Percentiles rank a stretch among this genome's conserved stretches.
Evolutionary conservation across 2,329 filamentous ascomycete species (phyloP).

Genomic region (Incumbomyces delicatus): DNA sequence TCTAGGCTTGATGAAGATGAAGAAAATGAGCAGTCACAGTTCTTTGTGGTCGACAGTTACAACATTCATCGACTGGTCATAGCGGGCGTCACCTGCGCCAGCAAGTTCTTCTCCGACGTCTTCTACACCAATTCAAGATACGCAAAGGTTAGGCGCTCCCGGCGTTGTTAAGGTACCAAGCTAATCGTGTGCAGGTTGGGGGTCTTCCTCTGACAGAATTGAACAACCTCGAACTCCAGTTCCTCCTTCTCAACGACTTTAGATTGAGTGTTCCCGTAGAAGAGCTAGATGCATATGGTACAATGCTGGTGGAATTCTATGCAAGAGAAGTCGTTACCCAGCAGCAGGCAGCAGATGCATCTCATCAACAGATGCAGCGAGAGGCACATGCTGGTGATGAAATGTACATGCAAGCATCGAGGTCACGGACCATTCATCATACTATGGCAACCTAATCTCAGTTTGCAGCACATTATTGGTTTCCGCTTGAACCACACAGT

Average conservation of each 20-base stretch:
- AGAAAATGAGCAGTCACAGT: conserved; percentile 37
- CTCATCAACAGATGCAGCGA: conserved; percentile 7
- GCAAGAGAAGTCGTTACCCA: conserved; percentile 75
- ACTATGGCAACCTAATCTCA: neutral
- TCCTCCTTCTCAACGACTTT: conserved; percentile 91
- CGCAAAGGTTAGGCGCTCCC: conserved; percentile 64
- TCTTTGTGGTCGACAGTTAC: conserved; percentile 96
- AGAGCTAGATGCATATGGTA: conserved; percentile 92
- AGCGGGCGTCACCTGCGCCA: conserved; percentile 92
- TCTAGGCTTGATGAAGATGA: conserved; percentile 8
- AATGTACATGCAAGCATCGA: conserved; percentile 16
- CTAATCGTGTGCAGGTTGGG: conserved; percentile 58
- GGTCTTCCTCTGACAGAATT: conserved; percentile 84
- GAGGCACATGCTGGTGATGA: conserved; percentile 12
- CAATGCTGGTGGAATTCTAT: conserved; percentile 97
- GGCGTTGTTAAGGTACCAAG: neutral
- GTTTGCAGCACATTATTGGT: too few relatives aligned
- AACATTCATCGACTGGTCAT: conserved; percentile 97
- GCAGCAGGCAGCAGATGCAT: conserved; percentile 29
- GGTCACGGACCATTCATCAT: neutral
- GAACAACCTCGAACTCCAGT: conserved; percentile 93
- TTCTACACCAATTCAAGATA: conserved; percentile 99
- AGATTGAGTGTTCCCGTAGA: conserved; percentile 85
- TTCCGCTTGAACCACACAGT: neutral
- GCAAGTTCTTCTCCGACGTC: conserved; percentile 98